Evolutionary conservation across 768 basidiomycete genomes (phyloP).

Genomic region (Naganishia antarctica): DNA sequence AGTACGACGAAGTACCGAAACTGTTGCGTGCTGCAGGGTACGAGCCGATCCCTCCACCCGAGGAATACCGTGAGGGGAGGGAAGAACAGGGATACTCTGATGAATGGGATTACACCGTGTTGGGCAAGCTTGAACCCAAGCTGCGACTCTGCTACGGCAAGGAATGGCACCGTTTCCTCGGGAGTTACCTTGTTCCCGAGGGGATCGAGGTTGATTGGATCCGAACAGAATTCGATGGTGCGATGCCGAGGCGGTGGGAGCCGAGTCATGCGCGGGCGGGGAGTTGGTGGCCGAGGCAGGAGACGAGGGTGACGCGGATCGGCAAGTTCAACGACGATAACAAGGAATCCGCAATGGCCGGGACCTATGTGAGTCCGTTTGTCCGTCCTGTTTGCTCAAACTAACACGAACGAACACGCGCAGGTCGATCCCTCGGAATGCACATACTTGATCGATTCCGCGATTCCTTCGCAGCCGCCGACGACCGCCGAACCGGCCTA

Average conservation of each 20-base stretch:
- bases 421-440: constrained; percentile 68
- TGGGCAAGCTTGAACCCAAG: constrained; percentile 59
- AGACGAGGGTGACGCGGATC: constrained; percentile 59
- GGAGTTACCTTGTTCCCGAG: constrained; percentile 79
- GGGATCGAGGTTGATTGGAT: constrained; percentile 79
- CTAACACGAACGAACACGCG: too few species aligned
- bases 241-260: constrained; percentile 78
- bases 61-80: constrained; percentile 48
- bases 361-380: constrained; percentile 66
- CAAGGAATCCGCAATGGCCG: constrained; percentile 58
- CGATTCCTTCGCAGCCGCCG: constrained; percentile 67
- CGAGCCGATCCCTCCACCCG: constrained; percentile 43
- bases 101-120: constrained; percentile 53
- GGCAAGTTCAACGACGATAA: constrained; percentile 81
- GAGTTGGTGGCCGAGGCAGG: constrained; percentile 57
- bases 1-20: constrained; percentile 71
- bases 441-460: constrained; percentile 84
- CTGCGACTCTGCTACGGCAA: constrained; percentile 79
- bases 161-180: constrained; percentile 94
- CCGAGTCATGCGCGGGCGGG: constrained; percentile 48
- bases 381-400: constrained; percentile 5
- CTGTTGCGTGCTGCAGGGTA: constrained; percentile 56
- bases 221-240: constrained; percentile 84
- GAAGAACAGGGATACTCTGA: constrained; percentile 59
- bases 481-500: constrained; percentile 71